Evolutionary conservation across 768 basidiomycete genomes (phyloP).

Genomic region (Podaxis sp.): DNA sequence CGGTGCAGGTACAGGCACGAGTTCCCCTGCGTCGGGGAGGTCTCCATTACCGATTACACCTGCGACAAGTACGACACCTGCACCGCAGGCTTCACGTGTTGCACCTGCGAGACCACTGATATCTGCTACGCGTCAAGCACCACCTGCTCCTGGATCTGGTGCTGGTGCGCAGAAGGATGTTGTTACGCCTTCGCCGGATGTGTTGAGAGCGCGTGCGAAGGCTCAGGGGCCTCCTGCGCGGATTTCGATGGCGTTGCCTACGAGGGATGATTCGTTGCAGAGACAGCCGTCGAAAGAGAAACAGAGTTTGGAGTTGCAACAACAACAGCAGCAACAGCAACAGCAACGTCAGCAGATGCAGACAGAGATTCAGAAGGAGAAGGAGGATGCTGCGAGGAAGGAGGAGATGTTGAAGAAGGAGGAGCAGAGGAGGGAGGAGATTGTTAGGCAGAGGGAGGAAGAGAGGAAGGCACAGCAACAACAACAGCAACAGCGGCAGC

Average conservation of each 20-base stretch:
- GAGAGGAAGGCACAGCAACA: conserved; percentile 23
- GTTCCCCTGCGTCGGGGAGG: conserved; percentile 20
- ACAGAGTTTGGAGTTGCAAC: neutral
- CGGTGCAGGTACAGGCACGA: conserved; percentile 9
- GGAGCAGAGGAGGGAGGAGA: conserved; percentile 33
- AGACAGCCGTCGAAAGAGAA: neutral
- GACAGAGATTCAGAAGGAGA: conserved; percentile 16
- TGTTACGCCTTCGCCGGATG: conserved; percentile 60
- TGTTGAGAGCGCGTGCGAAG: conserved; percentile 64
- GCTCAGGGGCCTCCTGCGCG: conserved; percentile 48
- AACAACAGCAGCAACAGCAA: conserved; percentile 25
- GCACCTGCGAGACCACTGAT: conserved; percentile 30
- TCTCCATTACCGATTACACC: conserved; percentile 23
- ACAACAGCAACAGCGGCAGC: conserved; percentile 25
- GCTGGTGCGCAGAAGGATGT: conserved; percentile 41
- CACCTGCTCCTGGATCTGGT: conserved; percentile 63
- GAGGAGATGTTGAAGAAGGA: conserved; percentile 26
- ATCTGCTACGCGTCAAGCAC: conserved; percentile 65
- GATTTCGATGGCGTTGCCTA: conserved; percentile 32
- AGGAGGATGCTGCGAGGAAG: conserved; percentile 14
- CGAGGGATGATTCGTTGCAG: conserved; percentile 51
- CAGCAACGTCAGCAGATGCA: conserved; percentile 29
- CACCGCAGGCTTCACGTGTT: conserved; percentile 30
- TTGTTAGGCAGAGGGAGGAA: conserved; percentile 34
- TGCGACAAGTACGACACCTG: conserved; percentile 6